Conservation (phyloP, 2,329 filamentous ascomycete genomes). For the Arthroderma sp. region DNA sequence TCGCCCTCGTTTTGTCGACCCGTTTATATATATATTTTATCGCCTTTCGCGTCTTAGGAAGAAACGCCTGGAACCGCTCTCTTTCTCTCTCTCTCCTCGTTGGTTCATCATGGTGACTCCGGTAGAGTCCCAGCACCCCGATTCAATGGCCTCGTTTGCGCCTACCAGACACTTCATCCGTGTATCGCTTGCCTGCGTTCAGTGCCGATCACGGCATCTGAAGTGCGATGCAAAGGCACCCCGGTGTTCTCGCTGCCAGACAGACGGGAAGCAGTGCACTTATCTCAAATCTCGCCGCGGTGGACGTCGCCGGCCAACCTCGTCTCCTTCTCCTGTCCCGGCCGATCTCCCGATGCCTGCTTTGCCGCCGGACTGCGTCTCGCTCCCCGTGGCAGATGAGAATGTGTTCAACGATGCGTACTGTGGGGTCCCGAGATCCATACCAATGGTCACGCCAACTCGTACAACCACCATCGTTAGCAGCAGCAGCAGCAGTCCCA, state of each 20-base stretch:
- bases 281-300: conserved; percentile 41
- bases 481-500: conserved; percentile 2
- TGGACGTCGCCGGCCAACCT: conserved; percentile 18
- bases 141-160: conserved; percentile 1
- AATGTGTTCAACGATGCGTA: background rate
- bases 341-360: background rate
- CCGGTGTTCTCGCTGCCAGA: conserved; percentile 32
- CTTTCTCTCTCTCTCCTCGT: no score
- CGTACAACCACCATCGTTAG: background rate
- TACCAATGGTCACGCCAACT: background rate
- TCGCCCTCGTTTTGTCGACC: no score
- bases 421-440: background rate
- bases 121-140: background rate
- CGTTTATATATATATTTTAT: no score
- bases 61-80: no score
- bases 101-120: background rate
- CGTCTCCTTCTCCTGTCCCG: conserved; percentile 8
- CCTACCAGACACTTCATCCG: conserved; percentile 7
- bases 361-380: background rate
- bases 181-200: conserved; percentile 18
- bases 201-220: conserved; percentile 31
- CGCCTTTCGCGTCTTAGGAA: no score
- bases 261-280: conserved; percentile 35
- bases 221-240: conserved; percentile 39
- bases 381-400: background rate